Base-by-base conservation (phyloP, 768 basidiomycete genomes). In the Phylloporus sp. region DNA sequence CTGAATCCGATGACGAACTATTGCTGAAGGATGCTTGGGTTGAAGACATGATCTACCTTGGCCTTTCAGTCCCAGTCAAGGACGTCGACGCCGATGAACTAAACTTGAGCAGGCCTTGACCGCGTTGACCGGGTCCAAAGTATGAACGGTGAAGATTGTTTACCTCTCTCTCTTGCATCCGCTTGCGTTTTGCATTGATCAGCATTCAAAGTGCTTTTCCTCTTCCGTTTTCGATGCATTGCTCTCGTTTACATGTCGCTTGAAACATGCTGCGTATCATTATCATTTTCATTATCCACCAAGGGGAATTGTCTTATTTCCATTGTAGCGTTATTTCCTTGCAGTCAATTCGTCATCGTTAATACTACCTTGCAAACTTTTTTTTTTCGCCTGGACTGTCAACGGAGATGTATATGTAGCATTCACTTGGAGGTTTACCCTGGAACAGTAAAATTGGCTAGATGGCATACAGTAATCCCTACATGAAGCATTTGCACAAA, bases 1-100 rank as follows among this genome's bases (percentile, higher is more conserved):
- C 59, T 0, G 67, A 55, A 5, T 64, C 61, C 4, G 67, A 68
- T 3, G 59, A 69, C 31, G 59, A 64, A 22, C 12, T 69, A 18
- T 23, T 63, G 36, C 31, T 65, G n/a, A 59, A 55, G 45, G 13
- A 28, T 12, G 32, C 44, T 1, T 69, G 65, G 60, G 15, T 45
- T 10, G 59, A 69, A 29, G 64, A 59, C 20, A 1, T 65, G 24
- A 52, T 53, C 3, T 60, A 65, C 20, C 60, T 67, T 7, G 67
- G 58, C 31, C 44, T 53, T 18, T n/a, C 45, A 4, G 55, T 45
- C 15, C 54, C 55, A 13, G 31, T 31, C 6, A 23, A 28, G 38
- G 54, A 54, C 0, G 45, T 6, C 12, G 52, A 53, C 3, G 29
- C 53, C 0, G 68, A 69, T n/a, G 69, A 71, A n/a, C n/a, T 69